Conservation (phyloP, 768 basidiomycete genomes). For the Megacollybia marginata region DNA sequence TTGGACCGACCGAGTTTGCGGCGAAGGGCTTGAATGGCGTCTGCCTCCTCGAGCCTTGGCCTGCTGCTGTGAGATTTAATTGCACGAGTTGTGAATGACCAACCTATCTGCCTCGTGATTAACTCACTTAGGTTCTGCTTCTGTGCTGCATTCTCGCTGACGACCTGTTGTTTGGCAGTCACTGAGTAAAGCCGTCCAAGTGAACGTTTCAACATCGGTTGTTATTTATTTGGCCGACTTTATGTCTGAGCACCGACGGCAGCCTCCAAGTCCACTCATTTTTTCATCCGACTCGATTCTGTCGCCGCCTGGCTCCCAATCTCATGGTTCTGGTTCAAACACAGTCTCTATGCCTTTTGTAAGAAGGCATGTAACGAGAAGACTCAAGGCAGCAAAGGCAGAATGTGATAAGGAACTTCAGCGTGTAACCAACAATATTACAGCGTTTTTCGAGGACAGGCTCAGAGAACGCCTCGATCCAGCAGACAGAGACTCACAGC, state of each 20-base stretch:
- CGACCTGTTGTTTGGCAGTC: slow-evolving; percentile 1
- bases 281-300: slow-evolving; percentile 63
- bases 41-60: neutral
- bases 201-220: no score
- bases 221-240: no score
- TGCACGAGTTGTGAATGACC: no score
- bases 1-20: slow-evolving; percentile 11
- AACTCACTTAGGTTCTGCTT: no score
- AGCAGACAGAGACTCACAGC: slow-evolving; percentile 53
- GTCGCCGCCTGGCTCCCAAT: slow-evolving; percentile 39
- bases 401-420: slow-evolving; percentile 96
- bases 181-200: no score
- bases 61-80: no score
- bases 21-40: slow-evolving; percentile 12
- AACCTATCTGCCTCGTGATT: no score
- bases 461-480: slow-evolving; percentile 66
- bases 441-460: slow-evolving; percentile 88
- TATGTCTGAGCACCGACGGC: slow-evolving; percentile 34
- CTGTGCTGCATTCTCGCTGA: no score
- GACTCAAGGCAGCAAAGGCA: slow-evolving; percentile 89
- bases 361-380: slow-evolving; percentile 84
- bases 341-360: slow-evolving; percentile 92
- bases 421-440: slow-evolving; percentile 91
- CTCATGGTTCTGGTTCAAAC: slow-evolving; percentile 49
- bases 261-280: slow-evolving; percentile 75